A percentile compares a stretch with the other conserved stretches of the same genome.
These are phyloP conservation scores for Penicillium crystallinum DNA, from an alignment of 495 filamentous ascomycete species.

Conservation along the genomic window DNA sequence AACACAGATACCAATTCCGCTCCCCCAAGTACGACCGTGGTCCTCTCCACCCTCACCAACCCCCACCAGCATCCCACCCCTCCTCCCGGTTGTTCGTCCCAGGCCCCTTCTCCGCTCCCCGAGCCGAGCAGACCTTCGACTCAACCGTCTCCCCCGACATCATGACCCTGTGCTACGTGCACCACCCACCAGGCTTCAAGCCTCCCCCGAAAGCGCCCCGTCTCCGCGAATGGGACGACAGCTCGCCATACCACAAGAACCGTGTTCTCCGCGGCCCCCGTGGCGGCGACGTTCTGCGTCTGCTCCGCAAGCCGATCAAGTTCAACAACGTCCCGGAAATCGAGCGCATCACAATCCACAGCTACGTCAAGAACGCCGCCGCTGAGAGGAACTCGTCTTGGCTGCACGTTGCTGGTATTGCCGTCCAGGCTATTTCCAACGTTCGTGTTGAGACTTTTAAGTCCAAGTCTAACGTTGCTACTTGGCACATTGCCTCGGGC, in stretches of 20 bases:
- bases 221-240: conserved; percentile 81
- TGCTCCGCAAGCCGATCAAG: conserved; percentile 70
- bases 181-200: conserved; percentile 69
- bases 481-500: conserved; percentile 56
- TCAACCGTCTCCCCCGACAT: conserved; percentile 84
- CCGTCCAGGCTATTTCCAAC: conserved; percentile 80
- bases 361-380: conserved; percentile 58
- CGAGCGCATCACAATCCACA: conserved; percentile 72
- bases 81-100: conserved; percentile 85
- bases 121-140: conserved; percentile 85
- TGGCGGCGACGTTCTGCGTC: conserved; percentile 60
- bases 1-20: conserved; percentile 78
- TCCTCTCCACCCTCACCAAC: conserved; percentile 87
- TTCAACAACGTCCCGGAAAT: conserved; percentile 84
- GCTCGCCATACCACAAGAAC: conserved; percentile 90
- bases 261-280: conserved; percentile 76
- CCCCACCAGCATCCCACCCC: conserved; percentile 76
- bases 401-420: conserved; percentile 75
- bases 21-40: conserved; percentile 91
- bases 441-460: conserved; percentile 64
- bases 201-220: conserved; percentile 59
- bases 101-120: conserved; percentile 84
- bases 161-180: conserved; percentile 80
- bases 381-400: conserved; percentile 54
- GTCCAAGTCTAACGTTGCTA: conserved; percentile 58